These are phyloP conservation scores for Leishmania braziliensis DNA, from an alignment of 208 protist genomes.

Conservation along the genomic window DNA sequence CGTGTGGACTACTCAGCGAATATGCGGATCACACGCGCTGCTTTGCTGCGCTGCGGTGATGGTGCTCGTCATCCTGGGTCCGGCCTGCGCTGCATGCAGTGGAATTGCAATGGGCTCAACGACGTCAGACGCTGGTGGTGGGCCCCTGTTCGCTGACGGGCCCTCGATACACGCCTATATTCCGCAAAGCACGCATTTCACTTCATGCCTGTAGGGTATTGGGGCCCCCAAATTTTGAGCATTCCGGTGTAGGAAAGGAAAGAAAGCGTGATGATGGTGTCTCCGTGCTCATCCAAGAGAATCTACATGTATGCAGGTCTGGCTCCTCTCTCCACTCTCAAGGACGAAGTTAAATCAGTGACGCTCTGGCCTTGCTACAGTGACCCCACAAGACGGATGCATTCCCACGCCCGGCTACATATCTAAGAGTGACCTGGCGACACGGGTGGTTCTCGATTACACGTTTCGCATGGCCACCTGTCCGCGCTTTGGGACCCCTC, in stretches of 20 bases:
- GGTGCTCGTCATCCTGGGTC: background rate
- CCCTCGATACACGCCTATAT: background rate
- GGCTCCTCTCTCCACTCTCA: background rate
- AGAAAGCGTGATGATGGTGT: background rate
- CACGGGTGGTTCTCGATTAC: background rate
- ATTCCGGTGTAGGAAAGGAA: background rate
- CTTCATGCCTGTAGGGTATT: background rate
- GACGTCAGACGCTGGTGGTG: background rate
- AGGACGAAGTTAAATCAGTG: background rate
- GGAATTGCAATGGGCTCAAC: no score
- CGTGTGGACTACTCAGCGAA: background rate
- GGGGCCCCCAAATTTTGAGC: background rate
- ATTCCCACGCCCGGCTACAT: background rate
- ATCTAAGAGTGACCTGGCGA: background rate
- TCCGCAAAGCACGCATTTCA: background rate
- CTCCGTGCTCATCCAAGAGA: background rate
- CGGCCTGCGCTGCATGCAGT: no score
- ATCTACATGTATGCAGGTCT: background rate
- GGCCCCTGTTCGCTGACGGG: background rate
- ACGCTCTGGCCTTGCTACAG: background rate
- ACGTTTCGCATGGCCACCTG: background rate
- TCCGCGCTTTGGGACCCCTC: background rate
- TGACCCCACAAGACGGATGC: background rate
- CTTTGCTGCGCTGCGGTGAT: background rate
- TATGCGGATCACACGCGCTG: background rate